Conservation (phyloP, 139 green algal species). For the Astrephomene gubernaculifera region DNA sequence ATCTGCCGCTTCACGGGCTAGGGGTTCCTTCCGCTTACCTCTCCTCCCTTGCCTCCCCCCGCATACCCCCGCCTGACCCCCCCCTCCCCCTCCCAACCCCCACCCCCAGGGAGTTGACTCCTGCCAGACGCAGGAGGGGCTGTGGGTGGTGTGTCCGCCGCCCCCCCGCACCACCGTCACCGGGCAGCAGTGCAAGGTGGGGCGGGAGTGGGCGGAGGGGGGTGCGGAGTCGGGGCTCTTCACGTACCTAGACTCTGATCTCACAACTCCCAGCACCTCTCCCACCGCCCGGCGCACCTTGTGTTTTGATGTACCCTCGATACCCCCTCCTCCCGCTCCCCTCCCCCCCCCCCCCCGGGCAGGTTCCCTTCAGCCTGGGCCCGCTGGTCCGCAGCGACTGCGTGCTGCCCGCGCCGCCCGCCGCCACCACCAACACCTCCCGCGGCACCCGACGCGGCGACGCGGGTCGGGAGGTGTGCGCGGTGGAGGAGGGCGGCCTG, state of each 20-base stretch:
- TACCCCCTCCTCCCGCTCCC: neutral
- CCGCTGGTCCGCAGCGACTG: slow-evolving; percentile 13
- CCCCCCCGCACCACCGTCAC: neutral
- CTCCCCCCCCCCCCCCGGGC: neutral
- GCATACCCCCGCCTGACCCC: neutral
- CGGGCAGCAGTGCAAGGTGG: slow-evolving; percentile 27
- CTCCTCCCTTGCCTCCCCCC: too few species aligned
- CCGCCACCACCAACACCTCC: neutral
- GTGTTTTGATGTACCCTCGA: too few species aligned
- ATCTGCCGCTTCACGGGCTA: too few species aligned
- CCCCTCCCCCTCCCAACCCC: neutral
- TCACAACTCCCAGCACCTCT: too few species aligned
- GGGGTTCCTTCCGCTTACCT: too few species aligned
- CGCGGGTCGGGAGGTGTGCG: neutral
- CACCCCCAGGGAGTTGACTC: slow-evolving; percentile 13
- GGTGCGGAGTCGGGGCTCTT: too few species aligned
- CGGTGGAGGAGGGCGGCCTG: neutral
- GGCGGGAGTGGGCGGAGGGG: too few species aligned
- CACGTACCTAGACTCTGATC: too few species aligned
- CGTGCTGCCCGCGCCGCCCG: neutral
- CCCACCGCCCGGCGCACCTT: too few species aligned
- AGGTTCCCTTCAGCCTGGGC: slow-evolving; percentile 30
- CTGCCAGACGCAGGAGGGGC: slow-evolving; percentile 16
- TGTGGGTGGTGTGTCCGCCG: slow-evolving; percentile 41
- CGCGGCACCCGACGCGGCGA: neutral